Conservation (phyloP, 495 filamentous ascomycete species). For the Penicillium argentinense region DNA sequence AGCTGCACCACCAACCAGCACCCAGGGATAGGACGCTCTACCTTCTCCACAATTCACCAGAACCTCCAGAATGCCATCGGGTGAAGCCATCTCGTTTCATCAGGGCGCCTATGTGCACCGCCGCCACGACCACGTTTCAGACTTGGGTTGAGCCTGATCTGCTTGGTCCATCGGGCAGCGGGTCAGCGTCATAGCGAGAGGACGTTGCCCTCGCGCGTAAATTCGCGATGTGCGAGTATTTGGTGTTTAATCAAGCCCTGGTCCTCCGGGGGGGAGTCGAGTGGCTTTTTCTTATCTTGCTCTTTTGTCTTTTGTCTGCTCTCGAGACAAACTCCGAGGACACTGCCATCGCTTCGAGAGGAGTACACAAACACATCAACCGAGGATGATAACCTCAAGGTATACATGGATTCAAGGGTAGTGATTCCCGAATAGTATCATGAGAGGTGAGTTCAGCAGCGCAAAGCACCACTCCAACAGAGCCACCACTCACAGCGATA, state of each 20-base stretch:
- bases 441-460: slow-evolving; percentile 18
- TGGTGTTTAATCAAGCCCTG: slow-evolving; percentile 20
- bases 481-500: neutral
- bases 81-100: slow-evolving; percentile 36
- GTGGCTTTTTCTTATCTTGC: slow-evolving; percentile 4
- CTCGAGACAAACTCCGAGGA: neutral
- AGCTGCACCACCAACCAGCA: slow-evolving; percentile 18
- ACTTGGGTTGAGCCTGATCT: neutral
- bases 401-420: slow-evolving; percentile 28
- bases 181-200: slow-evolving; percentile 13
- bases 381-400: slow-evolving; percentile 28
- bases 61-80: neutral
- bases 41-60: slow-evolving; percentile 9
- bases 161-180: slow-evolving; percentile 4
- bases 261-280: neutral
- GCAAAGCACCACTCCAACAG: neutral
- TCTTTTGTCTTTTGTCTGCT: slow-evolving; percentile 6
- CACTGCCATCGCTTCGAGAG: neutral
- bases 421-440: slow-evolving; percentile 20
- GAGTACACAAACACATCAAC: neutral
- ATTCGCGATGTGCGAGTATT: slow-evolving; percentile 6
- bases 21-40: slow-evolving; percentile 17
- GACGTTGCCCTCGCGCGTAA: slow-evolving; percentile 20
- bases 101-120: slow-evolving; percentile 32
- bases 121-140: slow-evolving; percentile 30